Conservation (phyloP, 2,329 filamentous ascomycete genomes). For the Fusarium sp. region DNA sequence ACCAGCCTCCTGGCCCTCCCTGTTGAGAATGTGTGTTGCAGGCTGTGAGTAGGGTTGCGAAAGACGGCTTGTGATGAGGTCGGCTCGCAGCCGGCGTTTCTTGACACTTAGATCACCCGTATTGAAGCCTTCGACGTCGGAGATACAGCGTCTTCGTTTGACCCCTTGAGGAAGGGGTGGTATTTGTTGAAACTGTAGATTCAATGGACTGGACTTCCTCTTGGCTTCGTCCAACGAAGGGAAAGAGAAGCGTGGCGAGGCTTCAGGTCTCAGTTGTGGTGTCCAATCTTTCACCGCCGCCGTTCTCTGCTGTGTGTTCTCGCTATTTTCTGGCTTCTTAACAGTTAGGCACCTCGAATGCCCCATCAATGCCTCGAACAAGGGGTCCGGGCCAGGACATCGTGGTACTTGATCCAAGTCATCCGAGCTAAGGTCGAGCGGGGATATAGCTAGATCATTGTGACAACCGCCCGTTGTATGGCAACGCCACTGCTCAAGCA, state of each 20-base stretch:
- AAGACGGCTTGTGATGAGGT: slow-evolving; percentile 76
- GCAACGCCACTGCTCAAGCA: slow-evolving; percentile 43
- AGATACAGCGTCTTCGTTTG: slow-evolving; percentile 64
- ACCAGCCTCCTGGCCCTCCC: slow-evolving; percentile 60
- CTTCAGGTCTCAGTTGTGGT: slow-evolving; percentile 3
- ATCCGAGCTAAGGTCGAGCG: slow-evolving; percentile 32
- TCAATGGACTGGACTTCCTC: slow-evolving; percentile 15
- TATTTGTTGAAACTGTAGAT: slow-evolving; percentile 10
- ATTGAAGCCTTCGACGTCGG: slow-evolving; percentile 70
- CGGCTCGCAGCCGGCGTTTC: slow-evolving; percentile 73
- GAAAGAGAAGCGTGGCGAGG: slow-evolving; percentile 30
- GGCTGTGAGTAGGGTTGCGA: slow-evolving; percentile 76
- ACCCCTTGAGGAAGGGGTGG: slow-evolving; percentile 31
- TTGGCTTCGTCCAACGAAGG: slow-evolving; percentile 11
- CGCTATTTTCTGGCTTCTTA: neutral
- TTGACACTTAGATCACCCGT: slow-evolving; percentile 66
- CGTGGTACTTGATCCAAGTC: slow-evolving; percentile 40
- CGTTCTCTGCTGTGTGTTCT: neutral
- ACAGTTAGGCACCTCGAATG: slow-evolving; percentile 11
- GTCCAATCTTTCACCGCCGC: neutral
- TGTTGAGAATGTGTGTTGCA: slow-evolving; percentile 75
- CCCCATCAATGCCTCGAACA: slow-evolving; percentile 40
- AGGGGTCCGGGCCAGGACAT: slow-evolving; percentile 35
- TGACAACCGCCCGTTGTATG: slow-evolving; percentile 38
- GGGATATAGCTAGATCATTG: slow-evolving; percentile 36